Conservation (phyloP, 129 eudicot genomes). For the sunflower (Helianthus annuus) region DNA sequence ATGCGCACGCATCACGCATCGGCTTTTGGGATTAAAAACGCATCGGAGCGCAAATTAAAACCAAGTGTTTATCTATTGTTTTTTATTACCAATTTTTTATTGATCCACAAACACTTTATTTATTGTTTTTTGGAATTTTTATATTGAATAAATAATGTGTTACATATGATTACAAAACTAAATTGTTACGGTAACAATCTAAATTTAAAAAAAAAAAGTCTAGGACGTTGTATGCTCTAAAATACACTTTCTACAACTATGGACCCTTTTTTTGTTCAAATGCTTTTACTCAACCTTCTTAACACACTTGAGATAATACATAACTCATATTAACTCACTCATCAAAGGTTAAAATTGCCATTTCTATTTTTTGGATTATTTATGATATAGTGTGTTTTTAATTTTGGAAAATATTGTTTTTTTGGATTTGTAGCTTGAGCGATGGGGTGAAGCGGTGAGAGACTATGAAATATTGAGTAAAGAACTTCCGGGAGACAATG, state of each 20-base stretch:
- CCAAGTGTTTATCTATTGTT: not conserved
- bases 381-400: not conserved
- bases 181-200: not conserved
- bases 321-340: not conserved
- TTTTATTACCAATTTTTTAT: not conserved
- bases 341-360: not conserved
- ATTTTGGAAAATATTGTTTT: conserved; percentile 5
- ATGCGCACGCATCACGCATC: too few relatives aligned
- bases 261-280: not conserved
- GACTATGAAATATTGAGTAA: conserved; percentile 54
- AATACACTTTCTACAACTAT: not conserved
- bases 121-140: not conserved
- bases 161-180: not conserved
- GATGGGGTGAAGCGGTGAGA: conserved; percentile 56
- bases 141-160: not conserved
- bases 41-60: too few relatives aligned
- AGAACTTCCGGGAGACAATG: conserved; percentile 59
- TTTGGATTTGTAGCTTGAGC: conserved; percentile 42
- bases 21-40: too few relatives aligned
- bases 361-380: not conserved
- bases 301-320: not conserved
- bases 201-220: not conserved
- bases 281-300: not conserved
- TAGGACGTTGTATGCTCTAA: not conserved
- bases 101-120: not conserved